These are phyloP conservation scores for Macrotyloma uniflorum DNA, from an alignment of 306 rosid species.

Conservation along the genomic window DNA sequence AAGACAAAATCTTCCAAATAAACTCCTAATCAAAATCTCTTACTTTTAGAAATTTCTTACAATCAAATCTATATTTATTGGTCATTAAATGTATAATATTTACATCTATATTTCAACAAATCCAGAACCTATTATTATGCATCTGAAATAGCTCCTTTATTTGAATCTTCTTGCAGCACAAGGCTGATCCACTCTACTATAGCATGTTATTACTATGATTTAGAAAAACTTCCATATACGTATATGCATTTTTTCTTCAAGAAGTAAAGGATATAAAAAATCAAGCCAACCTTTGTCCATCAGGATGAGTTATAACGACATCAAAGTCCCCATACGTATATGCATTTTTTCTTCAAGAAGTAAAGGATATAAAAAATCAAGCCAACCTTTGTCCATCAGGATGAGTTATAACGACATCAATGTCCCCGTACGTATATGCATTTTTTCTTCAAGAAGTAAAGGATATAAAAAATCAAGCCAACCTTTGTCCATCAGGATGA, in stretches of 20 bases:
- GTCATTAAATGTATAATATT: no score
- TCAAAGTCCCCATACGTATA: conserved; percentile 82
- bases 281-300: conserved; percentile 72
- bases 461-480: conserved; percentile 8
- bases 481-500: conserved; percentile 95
- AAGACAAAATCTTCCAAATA: no score
- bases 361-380: conserved; percentile 19
- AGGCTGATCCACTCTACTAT: neutral
- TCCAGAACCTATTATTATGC: no score
- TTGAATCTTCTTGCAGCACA: neutral
- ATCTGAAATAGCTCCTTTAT: no score
- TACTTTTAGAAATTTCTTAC: no score
- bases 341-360: conserved; percentile 12
- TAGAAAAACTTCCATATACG: neutral
- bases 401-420: conserved; percentile 86
- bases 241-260: conserved; percentile 14
- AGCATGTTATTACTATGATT: neutral
- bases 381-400: conserved; percentile 85
- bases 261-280: conserved; percentile 10
- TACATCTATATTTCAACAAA: no score
- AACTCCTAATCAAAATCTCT: no score
- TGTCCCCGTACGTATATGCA: conserved; percentile 64
- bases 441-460: conserved; percentile 23
- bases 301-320: conserved; percentile 85
- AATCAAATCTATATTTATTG: no score